Conservation (phyloP, 108 stramenopile genomes). For the Skeletonema marinoi region DNA sequence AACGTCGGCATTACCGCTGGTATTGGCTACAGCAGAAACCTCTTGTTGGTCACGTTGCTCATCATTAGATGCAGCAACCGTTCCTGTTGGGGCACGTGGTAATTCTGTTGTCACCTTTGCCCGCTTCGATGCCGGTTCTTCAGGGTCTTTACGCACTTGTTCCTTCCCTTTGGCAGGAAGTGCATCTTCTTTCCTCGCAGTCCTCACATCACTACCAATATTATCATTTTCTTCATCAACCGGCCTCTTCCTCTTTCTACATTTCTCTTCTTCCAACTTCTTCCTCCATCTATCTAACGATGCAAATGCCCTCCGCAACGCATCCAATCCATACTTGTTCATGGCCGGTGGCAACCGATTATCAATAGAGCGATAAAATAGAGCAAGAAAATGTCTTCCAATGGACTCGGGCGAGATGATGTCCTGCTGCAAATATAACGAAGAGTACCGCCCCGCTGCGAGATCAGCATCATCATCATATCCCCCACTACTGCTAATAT, state of each 20-base stretch:
- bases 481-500: background rate
- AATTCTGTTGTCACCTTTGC: too few species aligned
- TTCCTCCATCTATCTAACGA: background rate
- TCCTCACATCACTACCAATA: background rate
- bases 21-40: too few species aligned
- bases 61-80: too few species aligned
- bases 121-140: too few species aligned
- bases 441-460: slow-evolving; percentile 4
- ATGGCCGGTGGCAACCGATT: background rate
- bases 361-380: slow-evolving; percentile 15
- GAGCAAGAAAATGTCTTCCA: slow-evolving; percentile 3
- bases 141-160: too few species aligned
- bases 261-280: slow-evolving; percentile 1
- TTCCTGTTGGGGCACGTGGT: too few species aligned
- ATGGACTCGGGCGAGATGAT: background rate
- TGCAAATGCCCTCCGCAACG: background rate
- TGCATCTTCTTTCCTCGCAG: background rate
- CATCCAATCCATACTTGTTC: slow-evolving; percentile 13
- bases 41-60: too few species aligned
- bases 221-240: background rate
- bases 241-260: background rate
- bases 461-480: background rate
- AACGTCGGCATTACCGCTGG: too few species aligned
- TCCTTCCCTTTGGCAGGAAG: too few species aligned
- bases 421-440: background rate